Conservation (phyloP, 192 early-diverging fungal species). For the Backusella macrospora region DNA sequence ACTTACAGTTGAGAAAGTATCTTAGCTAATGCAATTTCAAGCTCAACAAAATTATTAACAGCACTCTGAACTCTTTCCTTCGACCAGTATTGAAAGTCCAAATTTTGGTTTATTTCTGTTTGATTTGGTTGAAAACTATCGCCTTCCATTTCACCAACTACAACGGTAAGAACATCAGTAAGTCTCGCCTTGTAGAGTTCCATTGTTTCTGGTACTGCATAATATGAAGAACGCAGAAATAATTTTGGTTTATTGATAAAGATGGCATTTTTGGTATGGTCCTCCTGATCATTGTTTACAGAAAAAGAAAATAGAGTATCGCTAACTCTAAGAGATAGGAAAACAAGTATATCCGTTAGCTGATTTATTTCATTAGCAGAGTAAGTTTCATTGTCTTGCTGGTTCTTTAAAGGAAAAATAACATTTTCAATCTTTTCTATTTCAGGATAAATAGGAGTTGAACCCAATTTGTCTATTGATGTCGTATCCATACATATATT, state of each 20-base stretch:
- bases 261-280: not conserved
- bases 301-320: not conserved
- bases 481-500: conserved; percentile 55
- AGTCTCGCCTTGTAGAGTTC: not conserved
- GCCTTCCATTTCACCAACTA: conserved; percentile 38
- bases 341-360: not conserved
- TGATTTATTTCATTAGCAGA: conserved; percentile 58
- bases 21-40: not conserved
- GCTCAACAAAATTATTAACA: not conserved
- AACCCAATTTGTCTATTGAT: conserved; percentile 40
- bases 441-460: conserved; percentile 42
- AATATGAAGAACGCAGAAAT: not conserved
- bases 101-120: not conserved
- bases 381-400: conserved; percentile 18
- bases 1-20: not conserved
- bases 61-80: not conserved
- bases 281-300: conserved; percentile 35
- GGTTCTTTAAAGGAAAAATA: conserved; percentile 14
- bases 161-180: not conserved
- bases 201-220: not conserved
- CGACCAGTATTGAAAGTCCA: not conserved
- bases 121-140: conserved; percentile 48
- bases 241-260: not conserved
- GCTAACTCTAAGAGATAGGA: not conserved
- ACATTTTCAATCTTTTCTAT: conserved; percentile 35